These are phyloP conservation scores for Curvularia sp. DNA, from an alignment of 2,329 filamentous ascomycete species.

Conservation along the genomic window DNA sequence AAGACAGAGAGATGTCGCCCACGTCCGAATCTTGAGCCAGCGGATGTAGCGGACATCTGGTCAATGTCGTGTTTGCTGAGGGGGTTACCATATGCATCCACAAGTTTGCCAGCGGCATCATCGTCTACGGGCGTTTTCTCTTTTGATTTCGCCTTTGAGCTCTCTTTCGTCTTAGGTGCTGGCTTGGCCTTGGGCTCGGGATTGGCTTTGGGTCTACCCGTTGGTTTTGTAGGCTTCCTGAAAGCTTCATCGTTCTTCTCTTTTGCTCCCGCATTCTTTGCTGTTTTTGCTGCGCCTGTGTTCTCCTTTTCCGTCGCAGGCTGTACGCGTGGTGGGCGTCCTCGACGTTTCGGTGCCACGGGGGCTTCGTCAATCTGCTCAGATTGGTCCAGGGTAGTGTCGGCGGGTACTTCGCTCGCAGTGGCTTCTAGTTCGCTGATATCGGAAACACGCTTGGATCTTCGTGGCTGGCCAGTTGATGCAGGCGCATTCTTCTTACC, in stretches of 20 bases:
- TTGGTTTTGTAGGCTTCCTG: slow-evolving; percentile 38
- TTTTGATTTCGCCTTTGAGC: slow-evolving; percentile 13
- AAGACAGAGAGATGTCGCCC: slow-evolving; percentile 48
- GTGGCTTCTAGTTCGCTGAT: slow-evolving; percentile 40
- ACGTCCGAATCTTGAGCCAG: slow-evolving; percentile 41
- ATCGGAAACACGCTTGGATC: slow-evolving; percentile 42
- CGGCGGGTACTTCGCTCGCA: slow-evolving; percentile 32
- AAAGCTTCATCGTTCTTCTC: slow-evolving; percentile 30
- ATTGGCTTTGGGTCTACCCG: slow-evolving; percentile 32
- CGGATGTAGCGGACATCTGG: slow-evolving; percentile 44
- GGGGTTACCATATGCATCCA: slow-evolving; percentile 43
- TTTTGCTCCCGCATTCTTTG: slow-evolving; percentile 19
- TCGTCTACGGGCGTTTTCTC: slow-evolving; percentile 12
- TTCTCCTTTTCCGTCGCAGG: slow-evolving; percentile 23
- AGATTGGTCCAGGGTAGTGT: slow-evolving; percentile 28
- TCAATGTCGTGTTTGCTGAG: slow-evolving; percentile 45
- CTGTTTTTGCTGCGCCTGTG: slow-evolving; percentile 15
- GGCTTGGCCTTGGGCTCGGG: slow-evolving; percentile 30
- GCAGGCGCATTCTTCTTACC: slow-evolving; percentile 30
- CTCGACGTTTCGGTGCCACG: slow-evolving; percentile 34
- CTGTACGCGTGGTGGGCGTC: slow-evolving; percentile 36
- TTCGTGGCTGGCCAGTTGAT: slow-evolving; percentile 26
- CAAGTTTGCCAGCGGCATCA: slow-evolving; percentile 38
- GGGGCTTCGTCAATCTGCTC: slow-evolving; percentile 33
- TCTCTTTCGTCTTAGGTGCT: slow-evolving; percentile 15